Evolutionary conservation across 306 rosid species (phyloP).

Genomic region (Rosa persica): DNA sequence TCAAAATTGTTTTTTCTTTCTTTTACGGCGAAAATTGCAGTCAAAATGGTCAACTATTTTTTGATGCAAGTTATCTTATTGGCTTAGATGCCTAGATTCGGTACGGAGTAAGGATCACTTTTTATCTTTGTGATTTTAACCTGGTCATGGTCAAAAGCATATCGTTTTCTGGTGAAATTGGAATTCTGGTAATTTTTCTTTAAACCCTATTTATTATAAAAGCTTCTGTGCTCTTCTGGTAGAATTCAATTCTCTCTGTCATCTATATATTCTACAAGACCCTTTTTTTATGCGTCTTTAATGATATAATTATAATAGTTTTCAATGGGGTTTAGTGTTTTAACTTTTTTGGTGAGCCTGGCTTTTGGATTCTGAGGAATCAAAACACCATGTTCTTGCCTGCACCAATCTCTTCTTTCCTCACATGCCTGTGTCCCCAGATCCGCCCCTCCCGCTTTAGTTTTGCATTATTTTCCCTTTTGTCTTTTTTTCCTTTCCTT

Average conservation of each 20-base stretch:
- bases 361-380: constrained; percentile 40
- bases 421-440: constrained; percentile 77
- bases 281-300: neutral
- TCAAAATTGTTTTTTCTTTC: neutral
- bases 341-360: constrained; percentile 9
- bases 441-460: constrained; percentile 58
- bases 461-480: constrained; percentile 33
- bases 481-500: constrained; percentile 40
- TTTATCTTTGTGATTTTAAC: neutral
- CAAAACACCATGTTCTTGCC: constrained; percentile 48
- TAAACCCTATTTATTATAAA: neutral
- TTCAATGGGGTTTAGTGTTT: neutral
- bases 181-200: neutral
- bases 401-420: constrained; percentile 43
- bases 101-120: constrained; percentile 9
- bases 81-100: neutral
- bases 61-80: neutral
- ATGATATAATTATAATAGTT: neutral
- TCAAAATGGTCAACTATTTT: constrained; percentile 6
- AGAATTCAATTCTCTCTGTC: constrained; percentile 7
- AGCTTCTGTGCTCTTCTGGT: neutral
- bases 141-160: neutral
- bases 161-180: neutral
- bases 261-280: neutral
- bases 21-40: neutral